Percentiles rank a stretch among this genome's conserved stretches.
phyloP scores from a whole-genome alignment of 768 basidiomycete genomes.

The Tulasnella sp. region DNA sequence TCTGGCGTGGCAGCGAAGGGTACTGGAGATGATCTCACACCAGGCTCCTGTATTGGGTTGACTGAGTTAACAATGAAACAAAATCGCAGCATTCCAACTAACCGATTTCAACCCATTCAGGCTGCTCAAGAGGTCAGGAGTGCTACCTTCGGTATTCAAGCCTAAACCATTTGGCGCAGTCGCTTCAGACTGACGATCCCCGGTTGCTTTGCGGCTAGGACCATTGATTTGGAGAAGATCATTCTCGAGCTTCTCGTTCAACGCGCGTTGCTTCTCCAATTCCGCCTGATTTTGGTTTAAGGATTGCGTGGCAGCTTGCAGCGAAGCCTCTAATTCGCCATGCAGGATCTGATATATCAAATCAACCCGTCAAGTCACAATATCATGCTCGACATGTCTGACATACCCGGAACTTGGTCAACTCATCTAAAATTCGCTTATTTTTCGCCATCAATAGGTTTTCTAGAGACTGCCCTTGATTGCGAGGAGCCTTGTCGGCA shows the following conservation, averaged over 20 bases:
- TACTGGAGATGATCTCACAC: conserved; percentile 52
- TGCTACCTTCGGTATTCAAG: neutral
- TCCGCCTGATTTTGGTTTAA: conserved; percentile 49
- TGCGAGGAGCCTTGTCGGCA: conserved; percentile 61
- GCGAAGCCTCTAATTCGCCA: conserved; percentile 60
- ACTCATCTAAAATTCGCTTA: conserved; percentile 78
- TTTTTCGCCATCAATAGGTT: conserved; percentile 87
- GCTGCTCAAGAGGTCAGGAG: neutral
- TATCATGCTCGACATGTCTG: neutral
- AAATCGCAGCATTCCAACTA: no score
- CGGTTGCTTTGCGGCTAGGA: no score
- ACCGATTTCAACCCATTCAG: no score
- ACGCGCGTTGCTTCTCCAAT: conserved; percentile 56
- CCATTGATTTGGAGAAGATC: conserved; percentile 76
- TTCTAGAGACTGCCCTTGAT: conserved; percentile 75
- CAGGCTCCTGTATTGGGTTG: no score
- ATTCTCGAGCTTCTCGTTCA: conserved; percentile 87
- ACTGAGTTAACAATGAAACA: no score
- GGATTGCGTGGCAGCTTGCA: conserved; percentile 43
- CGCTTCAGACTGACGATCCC: conserved; percentile 13
- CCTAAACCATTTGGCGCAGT: neutral
- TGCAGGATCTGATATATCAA: conserved; percentile 53
- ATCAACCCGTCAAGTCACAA: neutral
- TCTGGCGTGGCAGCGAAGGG: conserved; percentile 64
- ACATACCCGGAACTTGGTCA: conserved; percentile 77